These are phyloP conservation scores for Fusarium sp. DNA, from an alignment of 2,329 filamentous ascomycete genomes.

Conservation along the genomic window DNA sequence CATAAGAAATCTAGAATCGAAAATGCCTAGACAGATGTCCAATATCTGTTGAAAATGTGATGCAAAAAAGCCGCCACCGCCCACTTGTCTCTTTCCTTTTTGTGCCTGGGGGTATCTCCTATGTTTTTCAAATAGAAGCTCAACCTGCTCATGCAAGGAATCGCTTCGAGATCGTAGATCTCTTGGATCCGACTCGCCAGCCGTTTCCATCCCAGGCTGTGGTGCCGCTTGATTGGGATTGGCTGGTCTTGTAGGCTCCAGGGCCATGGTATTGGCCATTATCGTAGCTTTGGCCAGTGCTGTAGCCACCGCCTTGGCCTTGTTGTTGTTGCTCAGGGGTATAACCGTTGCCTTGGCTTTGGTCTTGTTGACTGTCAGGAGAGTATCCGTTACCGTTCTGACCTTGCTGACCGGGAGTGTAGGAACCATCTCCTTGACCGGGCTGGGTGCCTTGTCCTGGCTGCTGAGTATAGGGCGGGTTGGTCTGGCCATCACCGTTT, in stretches of 20 bases:
- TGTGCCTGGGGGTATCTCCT: slow-evolving; percentile 25
- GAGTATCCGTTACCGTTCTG: slow-evolving; percentile 2
- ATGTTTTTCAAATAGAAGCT: slow-evolving; percentile 2
- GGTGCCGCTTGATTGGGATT: slow-evolving; percentile 7
- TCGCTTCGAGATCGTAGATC: slow-evolving; percentile 28
- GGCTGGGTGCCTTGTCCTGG: background rate
- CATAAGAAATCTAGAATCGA: slow-evolving; percentile 24
- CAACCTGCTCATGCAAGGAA: slow-evolving; percentile 35
- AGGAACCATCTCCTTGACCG: background rate
- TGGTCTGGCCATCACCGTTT: slow-evolving; percentile 4
- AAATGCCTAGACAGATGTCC: slow-evolving; percentile 14
- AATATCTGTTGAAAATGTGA: slow-evolving; percentile 12
- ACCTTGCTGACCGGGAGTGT: background rate
- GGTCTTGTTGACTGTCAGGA: background rate
- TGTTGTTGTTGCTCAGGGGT: background rate
- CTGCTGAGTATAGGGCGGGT: background rate
- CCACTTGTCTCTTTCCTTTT: slow-evolving; percentile 5
- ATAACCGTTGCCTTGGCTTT: background rate
- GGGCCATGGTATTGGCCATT: slow-evolving; percentile 26
- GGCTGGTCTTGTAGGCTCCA: slow-evolving; percentile 11
- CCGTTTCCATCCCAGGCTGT: slow-evolving; percentile 23
- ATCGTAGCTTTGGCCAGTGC: slow-evolving; percentile 9
- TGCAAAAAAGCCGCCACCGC: slow-evolving; percentile 21
- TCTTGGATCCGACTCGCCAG: slow-evolving; percentile 26
- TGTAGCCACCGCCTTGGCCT: slow-evolving; percentile 1